These are phyloP conservation scores for Botrytis tulipae DNA, from an alignment of 2,329 filamentous ascomycete genomes.

Conservation along the genomic window DNA sequence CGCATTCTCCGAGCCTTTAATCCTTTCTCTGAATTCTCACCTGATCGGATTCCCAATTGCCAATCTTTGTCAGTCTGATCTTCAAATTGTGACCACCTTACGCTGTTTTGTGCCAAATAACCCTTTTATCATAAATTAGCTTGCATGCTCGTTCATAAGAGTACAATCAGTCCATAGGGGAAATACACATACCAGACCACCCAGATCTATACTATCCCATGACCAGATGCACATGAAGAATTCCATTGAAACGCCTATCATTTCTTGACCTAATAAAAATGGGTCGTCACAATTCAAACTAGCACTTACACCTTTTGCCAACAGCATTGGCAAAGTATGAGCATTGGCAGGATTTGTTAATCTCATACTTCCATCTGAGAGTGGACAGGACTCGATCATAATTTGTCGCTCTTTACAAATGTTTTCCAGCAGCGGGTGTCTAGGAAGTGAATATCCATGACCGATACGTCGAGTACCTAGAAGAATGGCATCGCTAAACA, in stretches of 20 bases:
- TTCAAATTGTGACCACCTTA: conserved; percentile 82
- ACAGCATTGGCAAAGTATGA: conserved; percentile 76
- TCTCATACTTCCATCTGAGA: conserved; percentile 83
- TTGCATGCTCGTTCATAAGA: not conserved
- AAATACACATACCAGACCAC: conserved; percentile 65
- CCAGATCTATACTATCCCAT: conserved; percentile 83
- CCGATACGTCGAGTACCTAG: conserved; percentile 82
- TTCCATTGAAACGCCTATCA: conserved; percentile 78
- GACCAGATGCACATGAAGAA: conserved; percentile 90
- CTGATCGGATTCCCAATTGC: conserved; percentile 67
- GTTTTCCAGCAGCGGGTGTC: conserved; percentile 82
- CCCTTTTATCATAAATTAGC: conserved; percentile 24
- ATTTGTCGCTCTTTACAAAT: conserved; percentile 83
- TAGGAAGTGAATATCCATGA: conserved; percentile 80
- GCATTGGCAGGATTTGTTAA: conserved; percentile 70
- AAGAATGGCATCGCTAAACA: conserved; percentile 77
- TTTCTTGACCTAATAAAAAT: conserved; percentile 79
- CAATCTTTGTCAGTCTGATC: conserved; percentile 72
- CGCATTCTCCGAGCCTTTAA: conserved; percentile 67
- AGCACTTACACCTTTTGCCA: conserved; percentile 78
- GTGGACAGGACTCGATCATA: conserved; percentile 81
- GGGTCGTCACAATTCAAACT: conserved; percentile 88
- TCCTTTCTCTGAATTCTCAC: conserved; percentile 61
- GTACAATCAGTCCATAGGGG: not conserved
- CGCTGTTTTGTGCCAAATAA: conserved; percentile 78